Conservation (phyloP, 164 flowering plant species). For the Nymphaea colorata region DNA sequence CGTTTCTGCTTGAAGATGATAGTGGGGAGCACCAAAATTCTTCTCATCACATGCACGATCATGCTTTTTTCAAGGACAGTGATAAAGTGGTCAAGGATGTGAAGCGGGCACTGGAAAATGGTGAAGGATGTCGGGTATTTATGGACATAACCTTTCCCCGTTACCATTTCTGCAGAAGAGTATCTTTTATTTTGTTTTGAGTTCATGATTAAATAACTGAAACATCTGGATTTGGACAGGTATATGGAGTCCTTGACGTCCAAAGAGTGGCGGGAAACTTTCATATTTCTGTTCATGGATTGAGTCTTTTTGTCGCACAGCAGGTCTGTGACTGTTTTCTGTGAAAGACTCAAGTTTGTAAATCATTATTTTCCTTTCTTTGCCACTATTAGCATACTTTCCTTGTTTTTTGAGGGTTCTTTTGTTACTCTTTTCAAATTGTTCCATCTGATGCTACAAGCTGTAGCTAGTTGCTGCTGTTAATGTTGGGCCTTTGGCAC, state of each 20-base stretch:
- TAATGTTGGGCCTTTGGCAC: too few relatives aligned
- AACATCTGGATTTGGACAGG: conserved; percentile 31
- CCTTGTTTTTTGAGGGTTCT: too few relatives aligned
- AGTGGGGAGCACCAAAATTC: conserved; percentile 44
- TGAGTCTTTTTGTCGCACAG: conserved; percentile 92
- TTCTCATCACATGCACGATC: conserved; percentile 29
- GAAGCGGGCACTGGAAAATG: conserved; percentile 66
- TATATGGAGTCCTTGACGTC: conserved; percentile 89
- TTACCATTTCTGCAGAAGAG: not conserved
- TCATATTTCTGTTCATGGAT: conserved; percentile 94
- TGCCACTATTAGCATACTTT: too few relatives aligned
- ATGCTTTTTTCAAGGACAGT: conserved; percentile 66
- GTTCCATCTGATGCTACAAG: too few relatives aligned
- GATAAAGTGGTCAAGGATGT: conserved; percentile 75
- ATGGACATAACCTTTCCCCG: not conserved
- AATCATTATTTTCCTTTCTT: too few relatives aligned
- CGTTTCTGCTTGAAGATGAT: conserved; percentile 2
- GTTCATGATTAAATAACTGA: not conserved
- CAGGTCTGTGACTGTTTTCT: conserved; percentile 36
- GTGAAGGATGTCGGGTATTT: conserved; percentile 95
- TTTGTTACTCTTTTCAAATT: too few relatives aligned
- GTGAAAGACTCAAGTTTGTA: too few relatives aligned
- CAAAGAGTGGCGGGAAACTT: conserved; percentile 99
- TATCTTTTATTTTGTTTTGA: not conserved
- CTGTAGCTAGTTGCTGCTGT: too few relatives aligned